Conservation (phyloP, 495 filamentous ascomycete genomes). For the Penicillium subrubescens region DNA sequence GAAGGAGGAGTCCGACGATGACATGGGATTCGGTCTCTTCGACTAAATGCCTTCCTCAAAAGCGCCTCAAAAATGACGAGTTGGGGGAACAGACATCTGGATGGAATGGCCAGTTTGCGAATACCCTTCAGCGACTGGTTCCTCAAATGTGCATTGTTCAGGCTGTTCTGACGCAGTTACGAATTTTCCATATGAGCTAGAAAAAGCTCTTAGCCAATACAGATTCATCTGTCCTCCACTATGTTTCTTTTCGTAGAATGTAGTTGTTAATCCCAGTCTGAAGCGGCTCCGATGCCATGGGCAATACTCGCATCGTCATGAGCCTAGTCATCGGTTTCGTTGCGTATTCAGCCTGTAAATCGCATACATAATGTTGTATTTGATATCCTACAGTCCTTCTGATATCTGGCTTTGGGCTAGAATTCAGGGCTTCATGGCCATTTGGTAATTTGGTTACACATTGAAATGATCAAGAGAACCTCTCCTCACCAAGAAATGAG, state of each 20-base stretch:
- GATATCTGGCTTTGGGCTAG: background rate
- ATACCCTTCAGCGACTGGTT: slow-evolving; percentile 33
- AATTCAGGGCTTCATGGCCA: background rate
- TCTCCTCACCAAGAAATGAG: background rate
- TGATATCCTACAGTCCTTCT: background rate
- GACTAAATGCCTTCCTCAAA: slow-evolving; percentile 59
- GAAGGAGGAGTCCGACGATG: slow-evolving; percentile 95
- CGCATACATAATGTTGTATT: background rate
- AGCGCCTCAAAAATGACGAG: slow-evolving; percentile 31
- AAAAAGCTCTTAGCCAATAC: slow-evolving; percentile 49
- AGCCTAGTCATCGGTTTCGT: no score
- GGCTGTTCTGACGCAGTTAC: slow-evolving; percentile 48
- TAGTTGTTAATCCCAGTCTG: slow-evolving; percentile 1
- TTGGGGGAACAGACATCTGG: slow-evolving; percentile 43
- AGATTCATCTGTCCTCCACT: slow-evolving; percentile 41
- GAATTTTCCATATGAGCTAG: slow-evolving; percentile 44
- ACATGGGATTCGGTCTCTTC: slow-evolving; percentile 99
- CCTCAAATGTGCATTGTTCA: slow-evolving; percentile 38
- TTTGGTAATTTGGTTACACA: background rate
- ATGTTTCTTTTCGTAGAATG: slow-evolving; percentile 14
- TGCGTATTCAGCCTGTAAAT: background rate
- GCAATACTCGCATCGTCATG: background rate
- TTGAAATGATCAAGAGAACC: background rate
- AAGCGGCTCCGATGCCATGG: background rate
- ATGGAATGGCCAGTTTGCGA: slow-evolving; percentile 38